A percentile compares a stretch with the other conserved stretches of the same genome.
Evolutionary conservation across 768 basidiomycete species (phyloP).

Genomic region (Amanita brunnescens): DNA sequence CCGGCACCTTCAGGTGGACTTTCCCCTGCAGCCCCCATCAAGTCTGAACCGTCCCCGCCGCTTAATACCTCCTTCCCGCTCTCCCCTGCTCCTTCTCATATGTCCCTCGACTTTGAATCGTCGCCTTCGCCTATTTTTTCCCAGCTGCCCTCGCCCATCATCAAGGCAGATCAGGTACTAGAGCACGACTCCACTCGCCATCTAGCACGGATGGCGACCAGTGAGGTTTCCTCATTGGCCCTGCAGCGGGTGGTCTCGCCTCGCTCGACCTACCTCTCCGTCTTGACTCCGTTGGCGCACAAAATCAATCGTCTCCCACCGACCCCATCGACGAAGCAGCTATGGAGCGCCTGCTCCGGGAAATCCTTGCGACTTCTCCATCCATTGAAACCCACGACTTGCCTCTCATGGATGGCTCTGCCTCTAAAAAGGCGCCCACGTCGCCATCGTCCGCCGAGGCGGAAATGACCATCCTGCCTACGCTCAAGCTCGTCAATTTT

Average conservation of each 20-base stretch:
- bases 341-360: constrained; percentile 62
- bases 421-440: constrained; percentile 13
- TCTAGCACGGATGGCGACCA: constrained; percentile 96
- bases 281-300: constrained; percentile 15
- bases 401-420: constrained; percentile 16
- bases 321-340: constrained; percentile 43
- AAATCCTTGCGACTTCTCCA: constrained; percentile 55
- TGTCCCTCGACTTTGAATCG: constrained; percentile 24
- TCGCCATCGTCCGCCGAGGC: constrained; percentile 9
- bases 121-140: constrained; percentile 27
- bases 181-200: constrained; percentile 78
- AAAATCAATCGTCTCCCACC: constrained; percentile 11
- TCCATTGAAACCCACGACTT: constrained; percentile 17
- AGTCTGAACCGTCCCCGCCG: constrained; percentile 19
- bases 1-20: constrained; percentile 13
- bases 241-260: constrained; percentile 86
- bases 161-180: constrained; percentile 15
- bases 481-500: constrained; percentile 1
- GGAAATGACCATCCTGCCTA: neutral
- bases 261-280: constrained; percentile 13
- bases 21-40: constrained; percentile 25
- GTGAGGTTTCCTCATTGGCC: constrained; percentile 60
- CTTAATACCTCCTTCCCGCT: constrained; percentile 27
- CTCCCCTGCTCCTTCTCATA: constrained; percentile 26
- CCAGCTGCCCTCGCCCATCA: constrained; percentile 16